Base-by-base conservation (phyloP, 768 basidiomycete species). In the Porphyrellus cyaneotinctus region DNA sequence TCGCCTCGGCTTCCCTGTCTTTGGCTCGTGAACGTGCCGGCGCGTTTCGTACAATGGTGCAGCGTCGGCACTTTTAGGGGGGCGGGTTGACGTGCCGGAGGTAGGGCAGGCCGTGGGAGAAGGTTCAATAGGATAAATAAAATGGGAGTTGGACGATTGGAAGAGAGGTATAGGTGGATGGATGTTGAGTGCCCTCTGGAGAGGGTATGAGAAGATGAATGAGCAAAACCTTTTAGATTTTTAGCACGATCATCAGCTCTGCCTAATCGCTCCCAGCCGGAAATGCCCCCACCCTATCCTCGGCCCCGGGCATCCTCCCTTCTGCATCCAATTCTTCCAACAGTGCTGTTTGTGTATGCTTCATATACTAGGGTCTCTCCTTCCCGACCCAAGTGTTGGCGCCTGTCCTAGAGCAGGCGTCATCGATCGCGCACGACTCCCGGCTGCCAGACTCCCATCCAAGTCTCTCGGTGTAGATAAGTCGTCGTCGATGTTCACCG, bases 231-330 rank as follows among this genome's bases (percentile, higher is more conserved):
- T 75, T 88, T 89, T n/a, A n/a, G 45, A 88, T 71, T 67, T 90
- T 91, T 31, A 91, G 71, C 1, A 78, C 76, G 11, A 91, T 63
- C 84, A 91, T 88, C 26, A 81, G 74, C 54, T 79, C 74, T n/a
- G 87, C 86, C 80, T 78, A 83, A 59, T 84, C 83, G 15, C 84
- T 84, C 15, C 80, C 80, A 5, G 84, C 73, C 0, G 85, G 87
- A 63, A 91, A 91, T 3, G 77, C 76, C 0, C 83, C 87, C 0
- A 91, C 70, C 4, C 89, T 89, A 56, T 89, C 88, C 59, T 82
- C 84, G 38, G 82, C 81, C 9, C 89, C 88, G 31, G 89, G 89
- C 44, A 91, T 74, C 30, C 83, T 77, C 2, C 88, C 87, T 44
- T 87, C 87, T 0, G 78, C 66, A 61, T 89, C 87, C 15, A 88